Conservation (phyloP, 2,329 filamentous ascomycete genomes). For the Colletotrichum echinochloae region DNA sequence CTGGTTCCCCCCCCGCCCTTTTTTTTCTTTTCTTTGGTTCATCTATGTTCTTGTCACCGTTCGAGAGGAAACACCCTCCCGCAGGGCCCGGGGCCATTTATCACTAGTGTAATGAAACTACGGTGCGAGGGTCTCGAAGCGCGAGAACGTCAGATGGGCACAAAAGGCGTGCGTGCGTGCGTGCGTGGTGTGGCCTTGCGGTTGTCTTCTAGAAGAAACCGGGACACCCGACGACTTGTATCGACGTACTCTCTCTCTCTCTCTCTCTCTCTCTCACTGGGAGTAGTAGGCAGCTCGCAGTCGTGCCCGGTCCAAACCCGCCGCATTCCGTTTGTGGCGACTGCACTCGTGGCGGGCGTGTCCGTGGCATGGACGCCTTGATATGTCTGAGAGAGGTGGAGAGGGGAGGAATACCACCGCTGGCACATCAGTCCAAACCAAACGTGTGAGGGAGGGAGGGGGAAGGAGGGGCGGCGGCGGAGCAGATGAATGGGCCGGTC, state of each 20-base stretch:
- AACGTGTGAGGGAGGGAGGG: conserved; percentile 29
- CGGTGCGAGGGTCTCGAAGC: neutral
- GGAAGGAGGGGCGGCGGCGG: neutral
- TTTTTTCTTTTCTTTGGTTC: too few relatives aligned
- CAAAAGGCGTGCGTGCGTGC: neutral
- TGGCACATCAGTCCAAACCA: conserved; percentile 40
- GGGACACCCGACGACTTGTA: neutral
- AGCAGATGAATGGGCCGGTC: neutral
- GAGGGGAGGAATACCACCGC: neutral
- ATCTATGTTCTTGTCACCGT: too few relatives aligned
- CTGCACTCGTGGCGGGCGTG: neutral
- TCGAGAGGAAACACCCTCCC: neutral
- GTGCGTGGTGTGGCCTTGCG: neutral
- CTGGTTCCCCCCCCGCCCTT: neutral
- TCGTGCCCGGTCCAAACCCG: neutral
- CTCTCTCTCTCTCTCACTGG: too few relatives aligned
- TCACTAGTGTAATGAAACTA: neutral
- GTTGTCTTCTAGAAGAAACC: neutral
- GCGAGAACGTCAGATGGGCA: neutral
- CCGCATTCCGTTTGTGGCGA: neutral
- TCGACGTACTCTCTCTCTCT: too few relatives aligned
- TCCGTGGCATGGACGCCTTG: conserved; percentile 20
- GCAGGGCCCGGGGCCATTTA: neutral
- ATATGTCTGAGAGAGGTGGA: neutral
- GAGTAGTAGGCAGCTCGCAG: neutral